Conservation (phyloP, 805 yeast species). For the Candida broadrunensis region DNA sequence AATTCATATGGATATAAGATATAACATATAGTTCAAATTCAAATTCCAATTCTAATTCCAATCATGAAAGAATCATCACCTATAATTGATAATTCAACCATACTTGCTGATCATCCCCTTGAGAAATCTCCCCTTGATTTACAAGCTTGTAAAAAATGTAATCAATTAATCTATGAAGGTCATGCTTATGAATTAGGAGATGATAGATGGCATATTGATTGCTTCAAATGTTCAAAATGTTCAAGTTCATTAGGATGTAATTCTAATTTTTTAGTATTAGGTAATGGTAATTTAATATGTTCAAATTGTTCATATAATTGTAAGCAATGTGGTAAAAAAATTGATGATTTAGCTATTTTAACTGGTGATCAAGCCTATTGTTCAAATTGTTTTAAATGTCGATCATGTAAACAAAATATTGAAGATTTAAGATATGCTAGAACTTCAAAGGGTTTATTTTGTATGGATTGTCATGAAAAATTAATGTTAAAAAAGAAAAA, state of each 20-base stretch:
- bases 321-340: conserved; percentile 77
- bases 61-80: no score
- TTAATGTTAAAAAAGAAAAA: conserved; percentile 72
- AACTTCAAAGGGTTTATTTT: conserved; percentile 87
- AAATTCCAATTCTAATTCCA: no score
- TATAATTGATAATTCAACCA: no score
- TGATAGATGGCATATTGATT: conserved; percentile 92
- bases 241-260: conserved; percentile 74
- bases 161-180: conserved; percentile 67
- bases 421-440: conserved; percentile 89
- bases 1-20: no score
- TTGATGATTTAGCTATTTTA: conserved; percentile 88
- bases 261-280: conserved; percentile 85
- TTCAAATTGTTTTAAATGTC: conserved; percentile 83
- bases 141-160: conserved; percentile 38
- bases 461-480: conserved; percentile 89
- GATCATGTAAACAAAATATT: conserved; percentile 80
- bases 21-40: no score
- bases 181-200: conserved; percentile 95
- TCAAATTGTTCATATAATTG: conserved; percentile 91
- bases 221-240: conserved; percentile 90
- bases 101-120: no score
- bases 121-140: not conserved
- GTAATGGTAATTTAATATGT: conserved; percentile 89
- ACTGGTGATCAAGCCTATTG: conserved; percentile 97